Evolutionary conservation across 495 filamentous ascomycete species (phyloP).

Genomic region (Apiosordaria backusii): DNA sequence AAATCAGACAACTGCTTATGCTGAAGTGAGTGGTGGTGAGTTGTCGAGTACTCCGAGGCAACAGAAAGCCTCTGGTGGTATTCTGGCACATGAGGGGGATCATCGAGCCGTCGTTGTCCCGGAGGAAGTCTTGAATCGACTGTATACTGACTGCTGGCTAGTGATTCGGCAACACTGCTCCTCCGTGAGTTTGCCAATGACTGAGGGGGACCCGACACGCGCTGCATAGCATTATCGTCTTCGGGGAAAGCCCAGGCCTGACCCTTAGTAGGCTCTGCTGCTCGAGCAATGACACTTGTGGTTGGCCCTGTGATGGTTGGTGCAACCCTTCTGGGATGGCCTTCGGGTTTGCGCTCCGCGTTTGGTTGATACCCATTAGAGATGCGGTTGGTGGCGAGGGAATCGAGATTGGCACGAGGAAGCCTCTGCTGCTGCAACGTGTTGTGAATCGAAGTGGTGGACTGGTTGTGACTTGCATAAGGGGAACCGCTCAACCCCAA

Average conservation of each 20-base stretch:
- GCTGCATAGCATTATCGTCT: slow-evolving; percentile 56
- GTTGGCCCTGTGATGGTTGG: slow-evolving; percentile 75
- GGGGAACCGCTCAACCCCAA: slow-evolving; percentile 65
- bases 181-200: slow-evolving; percentile 64
- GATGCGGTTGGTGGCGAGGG: slow-evolving; percentile 49
- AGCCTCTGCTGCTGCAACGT: slow-evolving; percentile 51
- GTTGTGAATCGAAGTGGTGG: slow-evolving; percentile 65
- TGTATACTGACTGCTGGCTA: slow-evolving; percentile 70
- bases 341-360: slow-evolving; percentile 51
- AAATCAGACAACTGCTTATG: slow-evolving; percentile 67
- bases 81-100: slow-evolving; percentile 38
- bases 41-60: slow-evolving; percentile 38
- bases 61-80: slow-evolving; percentile 30
- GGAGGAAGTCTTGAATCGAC: slow-evolving; percentile 64
- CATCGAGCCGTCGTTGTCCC: slow-evolving; percentile 64
- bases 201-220: slow-evolving; percentile 39
- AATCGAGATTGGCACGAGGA: slow-evolving; percentile 42
- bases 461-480: slow-evolving; percentile 73
- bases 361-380: slow-evolving; percentile 62
- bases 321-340: slow-evolving; percentile 54
- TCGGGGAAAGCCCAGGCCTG: slow-evolving; percentile 81
- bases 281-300: slow-evolving; percentile 72
- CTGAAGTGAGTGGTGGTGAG: slow-evolving; percentile 75
- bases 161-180: slow-evolving; percentile 68
- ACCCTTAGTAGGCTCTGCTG: slow-evolving; percentile 75